These are phyloP conservation scores for Penstemon barbatus DNA, from an alignment of 257 asterid species.

Conservation along the genomic window DNA sequence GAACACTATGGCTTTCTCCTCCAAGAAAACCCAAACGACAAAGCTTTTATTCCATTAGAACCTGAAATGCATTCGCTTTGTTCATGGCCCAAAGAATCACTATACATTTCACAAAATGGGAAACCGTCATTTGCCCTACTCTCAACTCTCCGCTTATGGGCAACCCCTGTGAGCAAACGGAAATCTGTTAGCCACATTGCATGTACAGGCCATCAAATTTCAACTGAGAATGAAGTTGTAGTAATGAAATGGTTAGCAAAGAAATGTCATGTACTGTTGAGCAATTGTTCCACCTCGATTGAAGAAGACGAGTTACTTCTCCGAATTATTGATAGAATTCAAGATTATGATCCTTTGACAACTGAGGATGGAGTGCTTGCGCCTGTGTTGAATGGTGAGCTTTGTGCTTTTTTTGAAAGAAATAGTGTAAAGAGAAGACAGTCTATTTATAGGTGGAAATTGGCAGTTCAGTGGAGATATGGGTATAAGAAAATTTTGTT, in stretches of 20 bases:
- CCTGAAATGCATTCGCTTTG: constrained; percentile 63
- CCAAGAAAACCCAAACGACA: constrained; percentile 72
- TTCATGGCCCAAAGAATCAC: constrained; percentile 67
- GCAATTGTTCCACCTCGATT: constrained; percentile 43
- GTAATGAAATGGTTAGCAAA: constrained; percentile 52
- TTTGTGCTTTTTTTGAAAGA: constrained; percentile 40
- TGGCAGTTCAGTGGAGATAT: constrained; percentile 67
- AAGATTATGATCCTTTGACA: constrained; percentile 21
- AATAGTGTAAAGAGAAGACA: constrained; percentile 31
- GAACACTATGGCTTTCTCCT: constrained; percentile 92
- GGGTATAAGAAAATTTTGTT: constrained; percentile 54
- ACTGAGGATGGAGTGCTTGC: constrained; percentile 29
- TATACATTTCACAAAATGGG: constrained; percentile 70
- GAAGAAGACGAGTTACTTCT: constrained; percentile 60
- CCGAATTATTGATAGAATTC: constrained; percentile 36
- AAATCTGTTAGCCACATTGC: constrained; percentile 55
- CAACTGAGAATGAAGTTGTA: constrained; percentile 55
- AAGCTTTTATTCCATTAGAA: constrained; percentile 68
- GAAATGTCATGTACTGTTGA: constrained; percentile 46
- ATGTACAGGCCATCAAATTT: constrained; percentile 57
- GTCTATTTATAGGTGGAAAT: constrained; percentile 51
- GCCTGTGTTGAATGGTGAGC: constrained; percentile 33
- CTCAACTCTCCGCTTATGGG: constrained; percentile 75
- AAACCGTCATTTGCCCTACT: constrained; percentile 73
- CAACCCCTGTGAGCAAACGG: constrained; percentile 58